phyloP scores from a whole-genome alignment of 495 filamentous ascomycete genomes.

The Annulohypoxylon maeteangense region DNA sequence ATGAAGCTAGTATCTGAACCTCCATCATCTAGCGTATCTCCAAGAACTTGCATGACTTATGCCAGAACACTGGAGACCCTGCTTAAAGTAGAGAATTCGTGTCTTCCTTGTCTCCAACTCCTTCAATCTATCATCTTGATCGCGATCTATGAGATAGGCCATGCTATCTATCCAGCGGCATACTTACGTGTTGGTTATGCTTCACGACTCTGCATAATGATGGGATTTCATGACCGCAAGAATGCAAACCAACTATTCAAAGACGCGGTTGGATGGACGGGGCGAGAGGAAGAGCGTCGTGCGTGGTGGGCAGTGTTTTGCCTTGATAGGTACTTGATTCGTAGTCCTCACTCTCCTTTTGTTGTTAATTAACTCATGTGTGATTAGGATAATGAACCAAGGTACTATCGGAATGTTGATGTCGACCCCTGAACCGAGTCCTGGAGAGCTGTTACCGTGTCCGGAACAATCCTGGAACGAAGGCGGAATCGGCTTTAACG shows the following conservation, averaged over 20 bases:
- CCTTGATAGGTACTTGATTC: slow-evolving; percentile 35
- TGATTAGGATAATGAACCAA: slow-evolving; percentile 27
- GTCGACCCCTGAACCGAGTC: slow-evolving; percentile 36
- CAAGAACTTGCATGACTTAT: slow-evolving; percentile 50
- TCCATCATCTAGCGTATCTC: slow-evolving; percentile 47
- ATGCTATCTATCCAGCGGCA: slow-evolving; percentile 59
- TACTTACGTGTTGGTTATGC: slow-evolving; percentile 56
- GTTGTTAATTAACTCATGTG: not conserved
- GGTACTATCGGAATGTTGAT: slow-evolving; percentile 29
- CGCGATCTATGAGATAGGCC: slow-evolving; percentile 55
- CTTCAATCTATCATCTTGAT: slow-evolving; percentile 57
- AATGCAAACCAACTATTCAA: slow-evolving; percentile 46
- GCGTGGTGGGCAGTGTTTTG: slow-evolving; percentile 43
- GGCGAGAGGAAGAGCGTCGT: slow-evolving; percentile 36
- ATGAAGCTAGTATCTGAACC: slow-evolving; percentile 58
- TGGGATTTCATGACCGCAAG: slow-evolving; percentile 56
- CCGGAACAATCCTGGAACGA: slow-evolving; percentile 34
- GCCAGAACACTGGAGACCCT: slow-evolving; percentile 44
- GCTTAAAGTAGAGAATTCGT: slow-evolving; percentile 30
- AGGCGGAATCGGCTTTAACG: slow-evolving; percentile 37
- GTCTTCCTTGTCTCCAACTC: slow-evolving; percentile 51
- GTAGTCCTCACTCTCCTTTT: not conserved
- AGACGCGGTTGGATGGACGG: slow-evolving; percentile 33
- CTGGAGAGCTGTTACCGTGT: slow-evolving; percentile 34
- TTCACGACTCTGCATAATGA: slow-evolving; percentile 54